Evolutionary conservation across 768 basidiomycete species (phyloP).

Genomic region (Pulveroboletus sp.): DNA sequence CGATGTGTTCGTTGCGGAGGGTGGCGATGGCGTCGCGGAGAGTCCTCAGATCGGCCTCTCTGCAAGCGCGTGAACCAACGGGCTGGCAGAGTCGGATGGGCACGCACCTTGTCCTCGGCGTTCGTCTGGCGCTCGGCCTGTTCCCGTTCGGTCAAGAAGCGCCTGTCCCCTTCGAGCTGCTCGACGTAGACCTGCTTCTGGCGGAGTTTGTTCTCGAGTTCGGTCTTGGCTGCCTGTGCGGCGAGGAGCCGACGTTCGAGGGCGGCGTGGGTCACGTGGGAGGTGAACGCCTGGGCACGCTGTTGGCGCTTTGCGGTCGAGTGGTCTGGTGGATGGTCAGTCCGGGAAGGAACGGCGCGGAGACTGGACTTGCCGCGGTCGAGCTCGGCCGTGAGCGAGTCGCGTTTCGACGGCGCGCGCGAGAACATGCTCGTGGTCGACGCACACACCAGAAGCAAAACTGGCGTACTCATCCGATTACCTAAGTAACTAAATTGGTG

Average conservation of each 20-base stretch:
- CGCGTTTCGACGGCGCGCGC: slow-evolving; percentile 47
- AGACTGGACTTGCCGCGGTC: slow-evolving; percentile 49
- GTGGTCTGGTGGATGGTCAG: slow-evolving; percentile 41
- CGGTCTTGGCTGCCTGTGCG: slow-evolving; percentile 55
- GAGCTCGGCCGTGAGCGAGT: slow-evolving; percentile 63
- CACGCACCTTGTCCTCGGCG: slow-evolving; percentile 58
- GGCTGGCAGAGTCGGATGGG: background rate
- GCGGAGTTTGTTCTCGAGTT: slow-evolving; percentile 63
- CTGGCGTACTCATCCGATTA: no score
- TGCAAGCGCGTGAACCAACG: slow-evolving; percentile 20
- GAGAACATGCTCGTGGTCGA: no score
- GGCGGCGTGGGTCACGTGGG: slow-evolving; percentile 55
- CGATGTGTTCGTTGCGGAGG: slow-evolving; percentile 56
- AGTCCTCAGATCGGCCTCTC: slow-evolving; percentile 45
- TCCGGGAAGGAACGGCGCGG: background rate
- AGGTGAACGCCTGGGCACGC: slow-evolving; percentile 56
- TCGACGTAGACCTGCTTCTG: slow-evolving; percentile 63
- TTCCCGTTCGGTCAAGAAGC: slow-evolving; percentile 67
- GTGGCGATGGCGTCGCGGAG: slow-evolving; percentile 47
- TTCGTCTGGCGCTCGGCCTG: slow-evolving; percentile 56
- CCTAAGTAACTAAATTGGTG: no score
- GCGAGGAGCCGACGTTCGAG: slow-evolving; percentile 67
- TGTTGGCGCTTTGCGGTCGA: slow-evolving; percentile 67
- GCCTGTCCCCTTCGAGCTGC: slow-evolving; percentile 63
- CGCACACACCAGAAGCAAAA: no score